Percentiles rank a stretch among this genome's conserved stretches.
phyloP scores from a whole-genome alignment of 2,329 filamentous ascomycete genomes.

The Nannizziopsis barbatae region DNA sequence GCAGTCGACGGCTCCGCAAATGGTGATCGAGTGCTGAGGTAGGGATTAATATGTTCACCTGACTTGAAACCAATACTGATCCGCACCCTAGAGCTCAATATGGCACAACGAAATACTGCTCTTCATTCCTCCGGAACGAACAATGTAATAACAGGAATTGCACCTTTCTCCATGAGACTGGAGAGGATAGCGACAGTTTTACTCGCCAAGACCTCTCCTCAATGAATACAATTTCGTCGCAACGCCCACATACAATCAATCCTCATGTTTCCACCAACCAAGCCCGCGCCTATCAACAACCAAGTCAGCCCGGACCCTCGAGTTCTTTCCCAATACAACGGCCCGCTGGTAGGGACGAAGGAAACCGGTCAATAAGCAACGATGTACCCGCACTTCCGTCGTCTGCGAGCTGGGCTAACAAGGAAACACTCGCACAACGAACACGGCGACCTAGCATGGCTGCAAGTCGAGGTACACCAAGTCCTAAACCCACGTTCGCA shows the following conservation, averaged over 20 bases:
- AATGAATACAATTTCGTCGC: constrained; percentile 79
- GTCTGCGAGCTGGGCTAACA: constrained; percentile 83
- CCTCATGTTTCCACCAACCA: constrained; percentile 21
- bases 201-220: constrained; percentile 88
- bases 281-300: constrained; percentile 35
- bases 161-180: constrained; percentile 95
- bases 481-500: constrained; percentile 54
- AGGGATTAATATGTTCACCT: constrained; percentile 38
- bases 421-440: constrained; percentile 54
- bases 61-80: background rate
- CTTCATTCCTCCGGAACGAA: constrained; percentile 88
- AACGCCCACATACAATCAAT: constrained; percentile 42
- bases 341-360: constrained; percentile 61
- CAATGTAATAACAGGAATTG: constrained; percentile 91
- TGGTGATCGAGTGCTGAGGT: constrained; percentile 73
- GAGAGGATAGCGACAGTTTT: constrained; percentile 96
- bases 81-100: constrained; percentile 48
- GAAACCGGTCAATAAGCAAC: constrained; percentile 44
- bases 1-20: constrained; percentile 90
- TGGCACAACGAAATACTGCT: constrained; percentile 97
- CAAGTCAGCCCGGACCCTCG: constrained; percentile 41
- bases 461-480: constrained; percentile 69
- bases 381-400: constrained; percentile 87
- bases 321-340: constrained; percentile 54
- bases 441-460: constrained; percentile 60